Base-by-base conservation (phyloP, 2,329 filamentous ascomycete genomes). In the Fusarium equiseti region DNA sequence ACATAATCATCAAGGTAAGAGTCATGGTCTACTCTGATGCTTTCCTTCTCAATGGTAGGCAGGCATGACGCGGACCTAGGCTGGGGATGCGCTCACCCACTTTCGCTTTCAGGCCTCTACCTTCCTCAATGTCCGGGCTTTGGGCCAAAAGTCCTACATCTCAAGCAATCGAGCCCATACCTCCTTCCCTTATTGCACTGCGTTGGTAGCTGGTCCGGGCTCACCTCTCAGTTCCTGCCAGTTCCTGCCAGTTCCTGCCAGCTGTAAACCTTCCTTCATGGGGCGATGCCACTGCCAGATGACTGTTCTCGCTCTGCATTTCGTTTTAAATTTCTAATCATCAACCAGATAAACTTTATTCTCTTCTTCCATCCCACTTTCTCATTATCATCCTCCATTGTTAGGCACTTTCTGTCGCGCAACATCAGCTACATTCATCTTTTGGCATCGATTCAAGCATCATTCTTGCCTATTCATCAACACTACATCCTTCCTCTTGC, bases 401-500 rank as follows among this genome's bases (percentile, higher is more conserved):
- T 38, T 35, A 48, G 27, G 38, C 44, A 53, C 60, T 29, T 54
- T 66, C 60, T 59, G 62, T 55, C 27, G 42, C 31, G 45, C 29
- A 71, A 48, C 42, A 42, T 56, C 42, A 26, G 29, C 26, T 55
- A 27, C 38, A 44, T 53, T 26, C 46, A 60, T 67, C 52, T 71
- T 66, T 69, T 63, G 68, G 43, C 31, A 53, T 35, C 38, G 26
- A 45, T 59, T 42, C 38, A 55, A 70, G 45, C 71, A 74, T 77
- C 64, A 68, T 72, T 71, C 68, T 70, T 71, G 68, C 68, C 68
- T 66, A 49, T 43, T 46, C 55, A 55, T 44, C 55, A 48, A 62
- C 26, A 46, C 15, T 42, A 49, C 52, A 59, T 35, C 62, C 68
- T 72, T 72, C 68, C 64, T 49, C 38, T 52, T 53, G 29, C 26